Evolutionary conservation across 2,329 filamentous ascomycete species (phyloP).

Genomic region (Didymella segeticola): DNA sequence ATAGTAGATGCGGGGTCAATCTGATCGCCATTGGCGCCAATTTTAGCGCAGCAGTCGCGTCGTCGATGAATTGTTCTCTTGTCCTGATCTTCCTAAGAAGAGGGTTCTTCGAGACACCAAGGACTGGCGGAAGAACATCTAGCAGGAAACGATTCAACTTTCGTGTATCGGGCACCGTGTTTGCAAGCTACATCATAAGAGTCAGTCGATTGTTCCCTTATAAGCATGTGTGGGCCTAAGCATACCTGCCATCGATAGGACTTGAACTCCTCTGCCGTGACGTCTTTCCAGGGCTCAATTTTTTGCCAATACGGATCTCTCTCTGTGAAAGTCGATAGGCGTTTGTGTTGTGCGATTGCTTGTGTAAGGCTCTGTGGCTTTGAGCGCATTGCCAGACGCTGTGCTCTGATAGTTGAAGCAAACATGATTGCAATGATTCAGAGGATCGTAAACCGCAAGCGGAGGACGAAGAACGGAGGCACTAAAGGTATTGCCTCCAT

Average conservation of each 20-base stretch:
- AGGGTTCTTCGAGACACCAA: slow-evolving; percentile 50
- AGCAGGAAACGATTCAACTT: slow-evolving; percentile 60
- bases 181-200: slow-evolving; percentile 50
- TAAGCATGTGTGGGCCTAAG: slow-evolving; percentile 8
- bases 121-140: slow-evolving; percentile 57
- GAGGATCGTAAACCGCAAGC: neutral
- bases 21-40: slow-evolving; percentile 66
- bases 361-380: neutral
- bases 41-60: slow-evolving; percentile 61
- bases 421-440: slow-evolving; percentile 8
- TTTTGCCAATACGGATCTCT: slow-evolving; percentile 58
- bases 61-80: slow-evolving; percentile 61
- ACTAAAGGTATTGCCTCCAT: neutral
- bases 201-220: neutral
- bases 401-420: neutral
- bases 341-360: slow-evolving; percentile 6
- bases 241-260: slow-evolving; percentile 63
- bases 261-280: slow-evolving; percentile 58
- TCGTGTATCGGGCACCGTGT: slow-evolving; percentile 57
- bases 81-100: slow-evolving; percentile 52
- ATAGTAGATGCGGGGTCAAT: slow-evolving; percentile 66
- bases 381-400: slow-evolving; percentile 1
- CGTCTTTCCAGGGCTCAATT: slow-evolving; percentile 58
- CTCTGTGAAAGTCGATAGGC: slow-evolving; percentile 19
- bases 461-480: neutral